Evolutionary conservation across 75 land plant genomes (phyloP).

Genomic region (Cunninghamia lanceolata): DNA sequence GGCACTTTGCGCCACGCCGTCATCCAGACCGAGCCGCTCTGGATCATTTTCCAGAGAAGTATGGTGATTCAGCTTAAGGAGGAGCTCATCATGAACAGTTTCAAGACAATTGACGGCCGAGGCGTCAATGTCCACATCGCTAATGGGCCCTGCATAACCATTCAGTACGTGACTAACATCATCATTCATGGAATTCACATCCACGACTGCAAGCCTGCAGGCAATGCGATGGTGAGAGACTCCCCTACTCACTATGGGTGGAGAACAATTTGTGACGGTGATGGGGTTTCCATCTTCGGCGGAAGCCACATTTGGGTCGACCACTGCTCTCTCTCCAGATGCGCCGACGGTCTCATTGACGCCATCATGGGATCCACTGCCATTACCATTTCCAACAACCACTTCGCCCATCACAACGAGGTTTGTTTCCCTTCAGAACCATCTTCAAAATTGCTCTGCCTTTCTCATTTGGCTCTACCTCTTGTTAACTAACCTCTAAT

Average conservation of each 20-base stretch:
- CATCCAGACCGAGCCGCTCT: conserved; percentile 27
- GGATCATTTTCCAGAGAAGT: conserved; percentile 25
- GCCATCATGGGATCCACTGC: conserved; percentile 18
- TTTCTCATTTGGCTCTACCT: too few relatives aligned
- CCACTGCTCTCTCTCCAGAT: conserved; percentile 18
- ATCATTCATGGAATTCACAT: conserved; percentile 35
- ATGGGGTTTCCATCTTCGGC: conserved; percentile 19
- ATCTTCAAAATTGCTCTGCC: neutral
- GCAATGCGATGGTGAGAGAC: conserved; percentile 17
- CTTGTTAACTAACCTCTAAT: neutral
- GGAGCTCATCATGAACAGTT: conserved; percentile 30
- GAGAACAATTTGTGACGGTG: conserved; percentile 13
- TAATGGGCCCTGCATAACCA: conserved; percentile 24
- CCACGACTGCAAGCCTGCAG: conserved; percentile 19
- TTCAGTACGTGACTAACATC: conserved; percentile 19
- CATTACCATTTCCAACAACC: conserved; percentile 27
- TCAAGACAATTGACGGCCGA: conserved; percentile 37
- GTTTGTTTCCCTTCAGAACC: neutral
- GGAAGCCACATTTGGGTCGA: conserved; percentile 21
- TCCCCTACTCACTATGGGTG: conserved; percentile 19
- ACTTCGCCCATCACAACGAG: conserved; percentile 27
- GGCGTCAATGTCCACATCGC: conserved; percentile 33
- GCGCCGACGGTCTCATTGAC: conserved; percentile 25
- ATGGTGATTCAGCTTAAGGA: conserved; percentile 28
- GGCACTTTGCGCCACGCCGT: conserved; percentile 32